Base-by-base conservation (phyloP, 1,139 yeast species). In the Suhomyces wounanorum region DNA sequence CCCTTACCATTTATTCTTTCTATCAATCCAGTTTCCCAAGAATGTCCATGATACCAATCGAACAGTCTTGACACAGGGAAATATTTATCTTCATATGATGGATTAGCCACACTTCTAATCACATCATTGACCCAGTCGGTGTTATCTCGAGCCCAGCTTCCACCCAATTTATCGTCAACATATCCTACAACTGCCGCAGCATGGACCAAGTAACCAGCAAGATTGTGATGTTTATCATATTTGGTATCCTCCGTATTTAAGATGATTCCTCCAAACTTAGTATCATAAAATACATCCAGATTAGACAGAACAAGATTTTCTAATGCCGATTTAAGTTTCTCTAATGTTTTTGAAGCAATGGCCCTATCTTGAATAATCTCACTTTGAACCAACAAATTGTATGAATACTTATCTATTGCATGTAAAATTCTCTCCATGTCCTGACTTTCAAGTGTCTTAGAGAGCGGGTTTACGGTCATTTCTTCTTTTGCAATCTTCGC, bases 331-430 rank as follows among this genome's bases (percentile, higher is more conserved):
- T 10, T 28, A 8, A 28, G 31, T 3, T 13, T 3, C n/a, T 28
- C 8, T 3, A 28, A 13, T 28, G 11, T 13, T 13, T 4, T 4
- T 3, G n/a, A 28, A 28, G 4, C 9, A 3, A 3, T 28, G 11
- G 63, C 74, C 4, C 77, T 75, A 59, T 86, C 86, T 46, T 78
- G 67, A 49, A 87, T 68, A 49, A 87, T 77, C 45, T 84, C 88
- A 21, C 6, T 4, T 4, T 21, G 23, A 4, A 21, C 23, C 6
- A 21, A 21, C 23, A 21, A 21, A 21, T 88, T 79, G 65, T 85
- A 84, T 8, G 94, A 91, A 62, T 82, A 87, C 68, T 87, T 87
- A 68, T 87, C 94, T 44, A 85, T 8, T 26, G n/a, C n/a, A n/a
- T n/a, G n/a, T n/a, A n/a, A n/a, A n/a, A n/a, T n/a, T n/a, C n/a